Conservation (phyloP, 2,329 filamentous ascomycete genomes). For the Pseudogymnoascus sp. region DNA sequence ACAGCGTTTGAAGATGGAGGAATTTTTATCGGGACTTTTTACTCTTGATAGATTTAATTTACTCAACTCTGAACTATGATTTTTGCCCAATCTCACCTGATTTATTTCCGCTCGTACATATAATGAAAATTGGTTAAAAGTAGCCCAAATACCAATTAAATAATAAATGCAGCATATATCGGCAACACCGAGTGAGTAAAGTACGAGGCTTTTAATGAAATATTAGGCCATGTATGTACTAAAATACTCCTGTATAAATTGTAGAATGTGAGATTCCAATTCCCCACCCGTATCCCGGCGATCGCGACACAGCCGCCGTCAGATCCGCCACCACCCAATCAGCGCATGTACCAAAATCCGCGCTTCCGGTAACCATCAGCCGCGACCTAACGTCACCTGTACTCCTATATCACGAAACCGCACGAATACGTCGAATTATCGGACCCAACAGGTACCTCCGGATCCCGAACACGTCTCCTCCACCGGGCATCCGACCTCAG, state of each 20-base stretch:
- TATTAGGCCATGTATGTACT: background rate
- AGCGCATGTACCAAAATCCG: background rate
- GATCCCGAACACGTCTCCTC: background rate
- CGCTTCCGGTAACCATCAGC: background rate
- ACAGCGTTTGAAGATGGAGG: background rate
- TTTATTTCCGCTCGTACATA: background rate
- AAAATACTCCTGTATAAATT: background rate
- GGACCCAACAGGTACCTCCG: background rate
- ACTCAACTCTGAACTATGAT: background rate
- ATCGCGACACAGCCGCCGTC: background rate
- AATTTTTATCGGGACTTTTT: background rate
- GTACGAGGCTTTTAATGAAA: background rate
- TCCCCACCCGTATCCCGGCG: background rate
- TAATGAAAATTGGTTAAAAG: background rate
- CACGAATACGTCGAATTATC: background rate
- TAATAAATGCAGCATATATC: background rate
- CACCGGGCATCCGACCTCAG: background rate
- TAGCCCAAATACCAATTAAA: background rate
- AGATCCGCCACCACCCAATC: background rate
- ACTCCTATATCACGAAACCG: background rate
- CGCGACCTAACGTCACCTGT: conserved; percentile 6
- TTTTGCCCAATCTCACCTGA: background rate
- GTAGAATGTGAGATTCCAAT: background rate
- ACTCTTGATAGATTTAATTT: background rate
- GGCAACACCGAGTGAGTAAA: background rate